Base-by-base conservation (phyloP, 2,329 filamentous ascomycete species). In the Cladosporium sp. region DNA sequence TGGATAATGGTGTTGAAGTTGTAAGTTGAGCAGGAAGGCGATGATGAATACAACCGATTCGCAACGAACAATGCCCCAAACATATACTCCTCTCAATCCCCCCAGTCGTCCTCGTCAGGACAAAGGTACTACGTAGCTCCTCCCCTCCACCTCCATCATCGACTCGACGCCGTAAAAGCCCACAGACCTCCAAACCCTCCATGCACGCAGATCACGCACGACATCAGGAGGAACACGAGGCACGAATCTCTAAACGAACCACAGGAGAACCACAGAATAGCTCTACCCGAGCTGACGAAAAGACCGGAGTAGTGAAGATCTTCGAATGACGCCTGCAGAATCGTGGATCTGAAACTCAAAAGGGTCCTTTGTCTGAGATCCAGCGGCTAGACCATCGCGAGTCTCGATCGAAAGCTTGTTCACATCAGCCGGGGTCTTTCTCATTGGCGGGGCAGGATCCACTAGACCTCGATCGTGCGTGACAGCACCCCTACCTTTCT, bases 391-490 rank as follows among this genome's bases (percentile, higher is more conserved):
- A 60, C 46, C 39, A 32, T 60, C 58, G 10, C 28, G 43, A 25
- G 43, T 30, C 58, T 60, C 43, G 43, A 60, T 60, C 58, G 58
- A 60, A 60, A 60, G 58, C 43, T 34, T 49, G 58, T n/a, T 28
- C 48, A n/a, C 23, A 8, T 18, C 13, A 26, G 18, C 3, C 26
- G 11, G 13, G 14, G 36, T n/a, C 11, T 10, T 18, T 43, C 16
- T 18, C 14, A 54, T 54, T 54, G 51, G 51, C 8, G 26, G 23
- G 18, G 18, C 32, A 7, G 16, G 48, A 2, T 26, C 13, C 51
- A 3, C 51, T 54, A 54, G 32, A 21, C 51, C 28, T 28, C 32
- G 30, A 54, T 30, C 51, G 10, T 26, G 25, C 25, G 25, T 53
- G 48, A 51, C 48, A 51, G 48, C 32, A 36, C 32, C 13, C 32